phyloP scores from a whole-genome alignment of 2,329 filamentous ascomycete species.

The Ophiostoma sp. region DNA sequence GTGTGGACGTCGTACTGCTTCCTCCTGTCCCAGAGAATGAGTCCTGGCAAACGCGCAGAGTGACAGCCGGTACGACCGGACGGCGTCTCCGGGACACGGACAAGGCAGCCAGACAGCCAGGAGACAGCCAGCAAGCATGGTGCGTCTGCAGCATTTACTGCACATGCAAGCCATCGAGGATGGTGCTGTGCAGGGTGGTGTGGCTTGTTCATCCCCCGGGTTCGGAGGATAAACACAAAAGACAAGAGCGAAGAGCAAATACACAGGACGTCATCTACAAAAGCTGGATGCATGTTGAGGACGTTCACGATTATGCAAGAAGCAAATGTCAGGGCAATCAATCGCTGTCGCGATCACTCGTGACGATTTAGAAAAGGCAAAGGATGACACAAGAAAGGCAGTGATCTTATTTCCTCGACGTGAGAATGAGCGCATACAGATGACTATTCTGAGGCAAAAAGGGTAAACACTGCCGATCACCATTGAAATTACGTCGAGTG shows the following conservation, averaged over 20 bases:
- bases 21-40: neutral
- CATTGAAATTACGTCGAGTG: neutral
- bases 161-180: constrained; percentile 3
- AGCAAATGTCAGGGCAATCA: neutral
- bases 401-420: neutral
- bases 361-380: neutral
- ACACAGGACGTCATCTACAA: neutral
- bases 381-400: neutral
- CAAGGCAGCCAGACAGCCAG: neutral
- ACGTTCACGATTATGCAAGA: neutral
- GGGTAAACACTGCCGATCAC: neutral
- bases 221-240: neutral
- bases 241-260: neutral
- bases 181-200: neutral
- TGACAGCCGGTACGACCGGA: constrained; percentile 3
- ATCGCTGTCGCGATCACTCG: neutral
- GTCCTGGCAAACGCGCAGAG: neutral
- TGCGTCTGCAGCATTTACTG: neutral
- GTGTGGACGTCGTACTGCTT: neutral
- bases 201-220: neutral
- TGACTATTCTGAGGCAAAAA: neutral
- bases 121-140: neutral
- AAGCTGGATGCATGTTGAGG: neutral
- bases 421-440: no score
- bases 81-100: constrained; percentile 2